Evolutionary conservation across 2,329 filamentous ascomycete species (phyloP).

Genomic region (Exophiala aquamarina): DNA sequence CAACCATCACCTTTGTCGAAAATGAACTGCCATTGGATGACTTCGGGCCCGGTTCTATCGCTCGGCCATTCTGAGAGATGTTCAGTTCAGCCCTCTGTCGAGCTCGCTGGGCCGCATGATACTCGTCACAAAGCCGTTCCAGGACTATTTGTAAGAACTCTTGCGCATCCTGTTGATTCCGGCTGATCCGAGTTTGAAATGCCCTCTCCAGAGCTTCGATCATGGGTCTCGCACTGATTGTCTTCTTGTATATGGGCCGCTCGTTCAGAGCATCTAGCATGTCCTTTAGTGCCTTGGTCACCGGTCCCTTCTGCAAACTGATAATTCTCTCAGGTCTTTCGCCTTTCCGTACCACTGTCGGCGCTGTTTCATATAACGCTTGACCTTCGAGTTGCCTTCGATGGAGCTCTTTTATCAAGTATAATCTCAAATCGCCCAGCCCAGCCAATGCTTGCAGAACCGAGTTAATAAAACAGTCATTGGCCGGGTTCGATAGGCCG

Average conservation of each 20-base stretch:
- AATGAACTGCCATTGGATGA: constrained; percentile 26
- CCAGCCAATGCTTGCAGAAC: constrained; percentile 91
- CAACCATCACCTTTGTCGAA: constrained; percentile 37
- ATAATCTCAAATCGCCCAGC: constrained; percentile 81
- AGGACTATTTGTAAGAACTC: constrained; percentile 94
- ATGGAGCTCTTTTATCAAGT: constrained; percentile 89
- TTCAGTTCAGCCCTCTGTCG: constrained; percentile 45
- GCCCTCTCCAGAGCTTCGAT: constrained; percentile 79
- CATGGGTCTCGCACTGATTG: constrained; percentile 83
- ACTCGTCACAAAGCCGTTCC: constrained; percentile 90
- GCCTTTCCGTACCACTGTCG: constrained; percentile 38
- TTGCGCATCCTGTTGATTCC: constrained; percentile 95
- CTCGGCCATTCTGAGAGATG: constrained; percentile 28
- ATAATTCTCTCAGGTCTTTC: constrained; percentile 50
- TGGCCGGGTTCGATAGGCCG: constrained; percentile 84
- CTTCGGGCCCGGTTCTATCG: constrained; percentile 37
- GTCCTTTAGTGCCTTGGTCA: constrained; percentile 85
- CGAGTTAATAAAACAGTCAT: constrained; percentile 97
- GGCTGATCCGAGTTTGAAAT: constrained; percentile 85
- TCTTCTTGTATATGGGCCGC: constrained; percentile 88
- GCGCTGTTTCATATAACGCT: constrained; percentile 68
- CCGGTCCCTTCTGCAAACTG: constrained; percentile 73
- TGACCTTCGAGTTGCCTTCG: constrained; percentile 76
- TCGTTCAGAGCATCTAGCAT: constrained; percentile 92
- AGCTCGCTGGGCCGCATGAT: constrained; percentile 78